Evolutionary conservation across 1,284 basidiomycete species (phyloP).

Genomic region (Malassezia psittaci): DNA sequence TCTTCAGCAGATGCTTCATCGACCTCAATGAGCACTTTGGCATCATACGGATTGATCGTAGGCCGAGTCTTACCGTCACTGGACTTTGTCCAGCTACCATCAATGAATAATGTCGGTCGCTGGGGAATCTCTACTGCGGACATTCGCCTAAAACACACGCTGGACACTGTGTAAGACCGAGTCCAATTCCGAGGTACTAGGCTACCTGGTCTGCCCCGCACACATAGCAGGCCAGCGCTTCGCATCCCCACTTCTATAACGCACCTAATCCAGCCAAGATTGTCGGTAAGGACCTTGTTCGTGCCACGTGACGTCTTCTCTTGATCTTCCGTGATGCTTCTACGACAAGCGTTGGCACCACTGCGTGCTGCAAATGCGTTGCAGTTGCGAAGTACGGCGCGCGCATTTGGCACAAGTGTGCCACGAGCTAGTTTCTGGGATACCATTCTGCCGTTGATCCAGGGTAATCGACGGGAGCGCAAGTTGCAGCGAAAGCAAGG

Average conservation of each 20-base stretch:
- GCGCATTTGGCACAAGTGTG: neutral
- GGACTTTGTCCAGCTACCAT: conserved; percentile 39
- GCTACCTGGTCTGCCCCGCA: neutral
- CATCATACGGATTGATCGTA: conserved; percentile 33
- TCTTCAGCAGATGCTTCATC: conserved; percentile 39
- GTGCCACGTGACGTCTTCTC: neutral
- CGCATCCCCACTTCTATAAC: neutral
- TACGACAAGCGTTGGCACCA: conserved; percentile 6
- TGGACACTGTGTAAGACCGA: neutral
- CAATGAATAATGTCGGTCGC: conserved; percentile 42
- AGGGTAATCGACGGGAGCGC: conserved; percentile 19
- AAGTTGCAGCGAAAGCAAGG: conserved; percentile 23
- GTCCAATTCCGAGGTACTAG: neutral
- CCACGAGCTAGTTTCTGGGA: conserved; percentile 10
- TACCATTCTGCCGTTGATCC: conserved; percentile 13
- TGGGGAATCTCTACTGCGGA: neutral
- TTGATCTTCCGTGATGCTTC: conserved; percentile 7
- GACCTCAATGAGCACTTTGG: conserved; percentile 28
- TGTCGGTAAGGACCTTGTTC: neutral
- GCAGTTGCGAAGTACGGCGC: neutral
- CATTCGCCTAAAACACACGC: neutral
- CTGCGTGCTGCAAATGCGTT: conserved; percentile 4
- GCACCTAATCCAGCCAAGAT: neutral
- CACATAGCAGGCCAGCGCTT: neutral
- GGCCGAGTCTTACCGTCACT: conserved; percentile 30